A percentile compares a stretch with the other conserved stretches of the same genome.
These are phyloP conservation scores for Kwoniella heveanensis DNA, from an alignment of 768 basidiomycete species.

Conservation along the genomic window DNA sequence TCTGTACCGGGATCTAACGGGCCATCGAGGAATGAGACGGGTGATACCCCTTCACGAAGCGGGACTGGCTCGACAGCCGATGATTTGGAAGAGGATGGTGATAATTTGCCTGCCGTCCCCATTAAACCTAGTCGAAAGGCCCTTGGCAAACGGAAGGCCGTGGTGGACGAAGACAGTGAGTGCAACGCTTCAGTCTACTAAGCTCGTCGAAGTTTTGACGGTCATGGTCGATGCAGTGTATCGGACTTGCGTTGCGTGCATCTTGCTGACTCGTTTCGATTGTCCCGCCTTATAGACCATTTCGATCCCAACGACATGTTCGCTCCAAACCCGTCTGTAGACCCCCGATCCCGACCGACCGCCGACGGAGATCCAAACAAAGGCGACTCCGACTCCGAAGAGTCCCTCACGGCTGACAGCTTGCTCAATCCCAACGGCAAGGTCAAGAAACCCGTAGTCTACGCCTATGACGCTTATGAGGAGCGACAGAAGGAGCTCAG, in stretches of 20 bases:
- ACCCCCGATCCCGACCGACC: conserved; percentile 8
- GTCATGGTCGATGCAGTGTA: conserved; percentile 57
- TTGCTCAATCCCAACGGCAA: conserved; percentile 24
- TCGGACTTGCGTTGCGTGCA: conserved; percentile 4
- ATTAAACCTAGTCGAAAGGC: conserved; percentile 79
- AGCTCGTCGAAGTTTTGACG: too few species aligned
- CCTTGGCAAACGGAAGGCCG: conserved; percentile 75
- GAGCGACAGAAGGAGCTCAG: conserved; percentile 59
- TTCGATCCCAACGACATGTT: conserved; percentile 66
- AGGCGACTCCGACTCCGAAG: conserved; percentile 32
- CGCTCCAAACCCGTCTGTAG: conserved; percentile 56
- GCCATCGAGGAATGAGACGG: conserved; percentile 19
- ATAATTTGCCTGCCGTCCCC: conserved; percentile 51
- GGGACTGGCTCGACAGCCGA: conserved; percentile 19
- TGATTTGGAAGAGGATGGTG: conserved; percentile 38
- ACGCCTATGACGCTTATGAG: conserved; percentile 90
- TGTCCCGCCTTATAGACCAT: too few species aligned
- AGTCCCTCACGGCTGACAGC: conserved; percentile 43
- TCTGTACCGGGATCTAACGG: neutral
- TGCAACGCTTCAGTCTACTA: conserved; percentile 56
- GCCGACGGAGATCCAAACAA: neutral
- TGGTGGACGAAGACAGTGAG: conserved; percentile 59
- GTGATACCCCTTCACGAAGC: conserved; percentile 20
- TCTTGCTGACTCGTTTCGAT: conserved; percentile 11
- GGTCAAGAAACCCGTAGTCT: conserved; percentile 61